phyloP scores from a whole-genome alignment of 345 rosid species.

The Lepidium africanum region DNA sequence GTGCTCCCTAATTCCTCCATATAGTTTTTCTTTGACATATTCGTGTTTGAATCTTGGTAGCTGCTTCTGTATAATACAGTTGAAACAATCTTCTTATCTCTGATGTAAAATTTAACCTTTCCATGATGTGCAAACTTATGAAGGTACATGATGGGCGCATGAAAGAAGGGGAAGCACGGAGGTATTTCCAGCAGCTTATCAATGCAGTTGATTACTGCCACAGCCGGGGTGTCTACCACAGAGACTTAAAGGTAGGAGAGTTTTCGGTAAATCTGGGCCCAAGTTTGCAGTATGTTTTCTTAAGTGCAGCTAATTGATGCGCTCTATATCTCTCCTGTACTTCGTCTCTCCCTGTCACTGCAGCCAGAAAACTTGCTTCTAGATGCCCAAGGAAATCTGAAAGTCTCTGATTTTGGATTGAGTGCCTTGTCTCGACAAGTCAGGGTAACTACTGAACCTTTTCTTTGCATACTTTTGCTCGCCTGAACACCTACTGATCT shows the following conservation, averaged over 20 bases:
- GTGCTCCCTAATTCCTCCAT: constrained; percentile 16
- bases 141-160: constrained; percentile 91
- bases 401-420: constrained; percentile 95
- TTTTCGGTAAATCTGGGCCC: not conserved
- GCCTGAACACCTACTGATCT: not conserved
- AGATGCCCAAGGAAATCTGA: constrained; percentile 82
- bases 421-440: constrained; percentile 99
- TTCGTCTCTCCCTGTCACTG: not conserved
- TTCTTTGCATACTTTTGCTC: not conserved
- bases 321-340: not conserved
- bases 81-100: not conserved
- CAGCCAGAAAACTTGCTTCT: constrained; percentile 97
- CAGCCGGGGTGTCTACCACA: constrained; percentile 86
- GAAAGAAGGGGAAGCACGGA: constrained; percentile 81
- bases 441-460: constrained; percentile 43
- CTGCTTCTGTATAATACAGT: not conserved
- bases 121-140: constrained; percentile 11
- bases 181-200: constrained; percentile 89
- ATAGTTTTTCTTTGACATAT: not conserved
- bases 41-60: not conserved
- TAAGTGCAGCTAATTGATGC: not conserved
- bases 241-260: constrained; percentile 72
- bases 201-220: constrained; percentile 98
- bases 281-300: not conserved
- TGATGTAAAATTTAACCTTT: not conserved